Base-by-base conservation (phyloP, 306 rosid genomes). In the Quercus suber region DNA sequence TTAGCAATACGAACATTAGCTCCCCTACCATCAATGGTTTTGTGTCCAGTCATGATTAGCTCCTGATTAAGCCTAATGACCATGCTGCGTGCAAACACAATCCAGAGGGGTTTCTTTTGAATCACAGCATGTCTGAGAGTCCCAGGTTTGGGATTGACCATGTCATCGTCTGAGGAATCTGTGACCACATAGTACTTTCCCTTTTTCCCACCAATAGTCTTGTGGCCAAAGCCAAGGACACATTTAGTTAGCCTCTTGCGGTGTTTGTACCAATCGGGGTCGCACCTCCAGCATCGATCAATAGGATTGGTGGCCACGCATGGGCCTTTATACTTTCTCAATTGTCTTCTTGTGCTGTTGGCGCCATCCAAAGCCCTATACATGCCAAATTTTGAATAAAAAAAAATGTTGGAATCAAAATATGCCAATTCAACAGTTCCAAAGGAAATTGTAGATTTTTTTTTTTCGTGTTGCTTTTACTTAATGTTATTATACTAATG, bases 281-380 rank as follows among this genome's bases (percentile, higher is more conserved):
- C 90, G 18, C 97, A 94, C 76, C 97, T 88, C 97, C 97, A 94
- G 77, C 98, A 94, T 23, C 85, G 78, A 18, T 92, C 98, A 1
- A 94, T 90, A 43, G 98, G 97, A 76, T 94, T 94, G 14, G 94
- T 89, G 18, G 92, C 88, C 52, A 0, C 0, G 85, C 94, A 94
- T 20, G 71, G 35, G 1, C 89, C 95, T 0, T 0, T 19, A 0
- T 56, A 13, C 33, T 7, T 69, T 72, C 30, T 80, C 82, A 90
- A 59, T 70, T 35, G 55, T 80, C 93, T 90, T 77, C 93, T 23
- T 18, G 81, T 51, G 8, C 5, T 27, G 35, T 78, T 88, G 5
- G 5, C 67, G 21, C 49, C 75, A 2, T 4, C 5, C 17, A 84
- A 5, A 33, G 13, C 43, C 37, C 98, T 94, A 79, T 79, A 60